Base-by-base conservation (phyloP, 352 stramenopile species). In the Globisporangium irregulare region DNA sequence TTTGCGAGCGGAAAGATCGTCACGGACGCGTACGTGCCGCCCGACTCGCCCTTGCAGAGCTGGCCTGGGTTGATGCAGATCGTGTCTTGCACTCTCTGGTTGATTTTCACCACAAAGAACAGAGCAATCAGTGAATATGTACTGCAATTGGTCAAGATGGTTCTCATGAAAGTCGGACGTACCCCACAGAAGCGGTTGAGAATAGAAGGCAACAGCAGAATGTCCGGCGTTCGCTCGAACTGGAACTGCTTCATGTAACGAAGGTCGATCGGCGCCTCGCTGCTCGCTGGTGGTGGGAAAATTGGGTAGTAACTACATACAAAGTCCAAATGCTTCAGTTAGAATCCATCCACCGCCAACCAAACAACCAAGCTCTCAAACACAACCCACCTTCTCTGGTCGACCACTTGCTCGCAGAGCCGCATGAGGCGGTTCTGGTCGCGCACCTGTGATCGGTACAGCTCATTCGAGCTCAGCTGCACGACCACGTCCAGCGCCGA, bases 51-150 rank as follows among this genome's bases (percentile, higher is more conserved):
- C 77, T 98, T 98, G 61, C 91, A 97, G 25, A 99, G 75, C 68
- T 95, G 87, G 1, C 96, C 96, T 0, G 96, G 96, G 76, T 99
- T 99, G 57, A 99, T 76, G 70, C 96, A 97, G 34, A 99, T 89
- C 25, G 90, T 97, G 61, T 97, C 89, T 69, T 95, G 80, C 29
- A 98, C 78, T 24, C 93, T 32, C 29, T 32, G 29, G 79, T 77
- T 97, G 77, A 88, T 24, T 12, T 51, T 24, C 18, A 51, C 8
- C 18, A 24, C 15, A 50, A 50, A 22, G 5, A n/a, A 22, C 43
- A 50, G 18, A 22, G 68, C n/a, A 43, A 56, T 29, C 43, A 22
- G 0, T 9, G 12, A 46, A 46, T 22, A 9, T 10, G 32, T 38
- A 38, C 32, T 38, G 12, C 32, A 38, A 38, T 38, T 38, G 32